These are phyloP conservation scores for Madurella mycetomatis DNA, from an alignment of 2,329 filamentous ascomycete species.

Conservation along the genomic window DNA sequence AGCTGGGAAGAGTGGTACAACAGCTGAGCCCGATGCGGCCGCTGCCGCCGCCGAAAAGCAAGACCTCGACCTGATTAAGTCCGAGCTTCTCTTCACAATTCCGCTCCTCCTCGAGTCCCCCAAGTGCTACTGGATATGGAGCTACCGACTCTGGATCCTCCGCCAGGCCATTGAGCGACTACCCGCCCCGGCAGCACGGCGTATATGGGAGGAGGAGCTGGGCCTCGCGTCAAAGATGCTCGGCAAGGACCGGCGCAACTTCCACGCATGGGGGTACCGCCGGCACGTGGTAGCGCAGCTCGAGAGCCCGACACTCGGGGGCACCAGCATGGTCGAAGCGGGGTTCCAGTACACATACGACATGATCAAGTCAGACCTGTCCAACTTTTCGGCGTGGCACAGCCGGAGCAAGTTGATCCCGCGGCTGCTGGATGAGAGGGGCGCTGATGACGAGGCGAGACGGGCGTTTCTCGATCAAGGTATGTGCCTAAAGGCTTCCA, in stretches of 20 bases:
- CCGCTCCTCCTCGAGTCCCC: constrained; percentile 80
- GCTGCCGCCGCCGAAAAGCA: constrained; percentile 20
- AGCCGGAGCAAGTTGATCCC: constrained; percentile 80
- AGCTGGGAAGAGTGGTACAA: constrained; percentile 53
- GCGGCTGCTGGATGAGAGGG: constrained; percentile 65
- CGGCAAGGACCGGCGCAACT: constrained; percentile 79
- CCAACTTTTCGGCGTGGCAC: constrained; percentile 98
- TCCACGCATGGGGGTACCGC: constrained; percentile 94
- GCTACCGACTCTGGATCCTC: constrained; percentile 84
- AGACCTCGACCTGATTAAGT: constrained; percentile 54
- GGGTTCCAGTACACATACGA: constrained; percentile 89
- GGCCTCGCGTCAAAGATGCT: constrained; percentile 84
- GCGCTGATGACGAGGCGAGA: constrained; percentile 58
- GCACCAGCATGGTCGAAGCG: constrained; percentile 63
- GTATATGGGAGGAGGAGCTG: constrained; percentile 81
- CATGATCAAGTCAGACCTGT: constrained; percentile 81
- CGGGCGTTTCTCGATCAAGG: constrained; percentile 67
- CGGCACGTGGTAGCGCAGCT: constrained; percentile 72
- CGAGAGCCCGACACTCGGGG: constrained; percentile 53
- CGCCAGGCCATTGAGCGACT: constrained; percentile 64
- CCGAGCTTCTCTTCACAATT: constrained; percentile 77
- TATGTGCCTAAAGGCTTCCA: constrained; percentile 30
- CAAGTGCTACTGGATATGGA: constrained; percentile 99
- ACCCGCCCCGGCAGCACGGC: constrained; percentile 49
- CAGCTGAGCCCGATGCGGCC: constrained; percentile 36